Evolutionary conservation across 345 rosid genomes (phyloP).

Genomic region (Eucalyptus coolabah): DNA sequence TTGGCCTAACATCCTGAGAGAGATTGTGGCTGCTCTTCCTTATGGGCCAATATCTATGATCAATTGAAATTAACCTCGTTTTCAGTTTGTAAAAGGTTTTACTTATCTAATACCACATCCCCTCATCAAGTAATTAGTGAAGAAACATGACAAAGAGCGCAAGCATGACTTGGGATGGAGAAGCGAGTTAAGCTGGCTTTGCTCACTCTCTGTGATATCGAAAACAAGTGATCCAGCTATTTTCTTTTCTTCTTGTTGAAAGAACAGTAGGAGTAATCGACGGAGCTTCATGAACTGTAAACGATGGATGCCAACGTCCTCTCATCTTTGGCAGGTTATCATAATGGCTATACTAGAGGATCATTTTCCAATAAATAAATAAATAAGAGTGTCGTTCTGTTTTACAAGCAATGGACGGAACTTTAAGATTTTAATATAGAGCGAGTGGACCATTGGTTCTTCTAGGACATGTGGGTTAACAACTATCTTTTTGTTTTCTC

Average conservation of each 20-base stretch:
- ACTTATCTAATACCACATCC: too few relatives aligned
- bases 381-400: background rate
- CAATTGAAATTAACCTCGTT: background rate
- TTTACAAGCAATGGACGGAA: background rate
- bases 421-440: background rate
- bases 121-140: background rate
- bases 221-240: background rate
- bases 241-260: background rate
- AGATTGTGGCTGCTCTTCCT: background rate
- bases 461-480: background rate
- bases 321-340: background rate
- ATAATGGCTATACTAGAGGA: too few relatives aligned
- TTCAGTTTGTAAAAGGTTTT: background rate
- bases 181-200: background rate
- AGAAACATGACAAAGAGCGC: background rate
- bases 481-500: background rate
- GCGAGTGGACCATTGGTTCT: background rate
- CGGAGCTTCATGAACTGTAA: background rate
- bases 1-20: background rate
- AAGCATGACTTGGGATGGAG: background rate
- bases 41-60: background rate
- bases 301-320: background rate
- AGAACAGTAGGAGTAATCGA: background rate
- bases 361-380: too few relatives aligned
- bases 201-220: background rate